Base-by-base conservation (phyloP, 2,329 filamentous ascomycete species). In the Endothia cerciana region DNA sequence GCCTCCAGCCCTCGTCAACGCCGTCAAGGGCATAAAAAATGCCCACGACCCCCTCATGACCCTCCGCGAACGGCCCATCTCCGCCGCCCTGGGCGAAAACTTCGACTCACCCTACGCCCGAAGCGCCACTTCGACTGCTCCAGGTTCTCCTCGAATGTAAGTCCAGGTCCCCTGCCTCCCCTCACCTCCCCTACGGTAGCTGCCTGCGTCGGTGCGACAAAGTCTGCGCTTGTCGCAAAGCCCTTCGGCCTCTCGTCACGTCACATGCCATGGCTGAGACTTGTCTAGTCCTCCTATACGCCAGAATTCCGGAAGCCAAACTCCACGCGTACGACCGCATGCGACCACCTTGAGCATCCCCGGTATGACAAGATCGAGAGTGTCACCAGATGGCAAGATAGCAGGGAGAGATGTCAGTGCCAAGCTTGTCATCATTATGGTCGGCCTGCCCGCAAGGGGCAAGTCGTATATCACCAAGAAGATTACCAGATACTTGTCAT, bases 401-500 rank as follows among this genome's bases (percentile, higher is more conserved):
- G 91, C 95, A 64, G 89, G 94, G 75, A 87, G 94, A 74, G 95
- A 99, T 84, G 91, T 99, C 60, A 95, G 94, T 60, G 91, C 95
- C 49, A 99, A 99, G 83, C 84, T 99, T 69, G 93, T 98, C 75
- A 97, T 99, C 73, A 89, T 99, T 76, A 99, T 99, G 95, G 95
- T 99, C 68, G 95, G 95, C 69, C 81, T 99, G 72, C 95, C 95
- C 2, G 95, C 95, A 11, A 86, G 95, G 73, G 95, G 95, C 75
- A 99, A 99, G 81, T 97, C 94, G 64, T 99, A 99, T 79, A 97
- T 99, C 73, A 98, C 95, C 68, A 98, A 98, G 83, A 99, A 99
- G 81, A 87, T 99, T 69, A 91, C 95, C 66, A 87, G 95, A 68
- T 99, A 98, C 76, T 82, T 99, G 60, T 94, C 96, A 60, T 99